Conservation (phyloP, 306 rosid species). For the Cercis canadensis region DNA sequence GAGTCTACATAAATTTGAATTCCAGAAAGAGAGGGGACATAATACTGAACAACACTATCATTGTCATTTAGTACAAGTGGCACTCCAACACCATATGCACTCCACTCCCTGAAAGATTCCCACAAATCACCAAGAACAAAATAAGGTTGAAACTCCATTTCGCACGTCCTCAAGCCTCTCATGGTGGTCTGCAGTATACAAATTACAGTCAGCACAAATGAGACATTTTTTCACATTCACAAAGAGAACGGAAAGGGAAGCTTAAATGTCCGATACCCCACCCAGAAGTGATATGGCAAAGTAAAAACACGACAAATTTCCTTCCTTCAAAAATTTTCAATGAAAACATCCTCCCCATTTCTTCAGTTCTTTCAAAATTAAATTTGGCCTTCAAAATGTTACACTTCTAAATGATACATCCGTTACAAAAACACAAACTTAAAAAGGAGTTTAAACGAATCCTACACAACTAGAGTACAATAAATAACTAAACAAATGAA, state of each 20-base stretch:
- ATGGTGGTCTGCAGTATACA: conserved; percentile 62
- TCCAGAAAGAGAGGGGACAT: conserved; percentile 86
- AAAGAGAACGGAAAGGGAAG: background rate
- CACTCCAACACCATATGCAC: conserved; percentile 96
- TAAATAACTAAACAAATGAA: conserved; percentile 7
- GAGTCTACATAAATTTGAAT: conserved; percentile 72
- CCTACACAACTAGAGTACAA: background rate
- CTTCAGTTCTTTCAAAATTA: conserved; percentile 20
- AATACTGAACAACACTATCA: conserved; percentile 79
- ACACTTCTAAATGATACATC: conserved; percentile 4
- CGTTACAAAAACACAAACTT: conserved; percentile 1
- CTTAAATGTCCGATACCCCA: background rate
- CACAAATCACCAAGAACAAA: conserved; percentile 84
- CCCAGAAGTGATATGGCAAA: background rate
- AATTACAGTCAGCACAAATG: conserved; percentile 13
- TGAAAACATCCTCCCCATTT: background rate
- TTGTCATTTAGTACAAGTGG: conserved; percentile 78
- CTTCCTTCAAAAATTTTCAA: background rate
- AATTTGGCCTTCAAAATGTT: conserved; percentile 7
- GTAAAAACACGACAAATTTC: background rate
- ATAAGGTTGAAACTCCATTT: conserved; percentile 66
- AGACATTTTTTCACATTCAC: conserved; percentile 3
- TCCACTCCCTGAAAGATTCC: conserved; percentile 94
- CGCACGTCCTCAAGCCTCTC: conserved; percentile 54
- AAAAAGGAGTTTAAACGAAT: conserved; percentile 6